A percentile compares a stretch with the other conserved stretches of the same genome.
These are phyloP conservation scores for Puccinia triticina DNA, from an alignment of 1,284 basidiomycete species.

Conservation along the genomic window DNA sequence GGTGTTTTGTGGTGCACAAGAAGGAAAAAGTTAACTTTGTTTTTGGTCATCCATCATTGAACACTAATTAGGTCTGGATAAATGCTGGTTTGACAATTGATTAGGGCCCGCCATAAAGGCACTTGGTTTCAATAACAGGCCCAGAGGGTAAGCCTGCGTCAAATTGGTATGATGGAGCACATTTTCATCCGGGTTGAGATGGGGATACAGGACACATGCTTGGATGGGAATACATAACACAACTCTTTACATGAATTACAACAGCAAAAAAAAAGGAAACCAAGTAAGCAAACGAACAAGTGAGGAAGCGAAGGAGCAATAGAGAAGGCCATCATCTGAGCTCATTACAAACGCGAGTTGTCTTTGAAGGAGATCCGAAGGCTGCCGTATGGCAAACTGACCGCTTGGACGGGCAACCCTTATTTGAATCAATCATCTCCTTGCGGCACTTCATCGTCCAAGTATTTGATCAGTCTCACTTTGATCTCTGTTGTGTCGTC, in stretches of 20 bases:
- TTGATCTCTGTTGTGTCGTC: slow-evolving; percentile 93
- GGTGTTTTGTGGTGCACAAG: too few species aligned
- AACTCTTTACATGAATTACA: background rate
- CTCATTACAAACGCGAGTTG: background rate
- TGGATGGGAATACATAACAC: too few species aligned
- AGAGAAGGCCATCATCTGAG: background rate
- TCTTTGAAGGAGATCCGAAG: background rate
- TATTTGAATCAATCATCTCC: slow-evolving; percentile 59
- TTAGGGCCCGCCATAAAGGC: too few species aligned
- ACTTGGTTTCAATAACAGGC: too few species aligned
- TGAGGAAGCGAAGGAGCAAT: background rate
- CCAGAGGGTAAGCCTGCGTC: too few species aligned
- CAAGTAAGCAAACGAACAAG: background rate
- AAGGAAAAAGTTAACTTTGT: too few species aligned
- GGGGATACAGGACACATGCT: too few species aligned
- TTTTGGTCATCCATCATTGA: too few species aligned
- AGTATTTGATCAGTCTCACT: slow-evolving; percentile 82
- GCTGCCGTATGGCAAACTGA: background rate
- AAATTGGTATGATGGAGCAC: too few species aligned
- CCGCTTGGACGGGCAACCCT: background rate
- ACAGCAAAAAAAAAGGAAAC: background rate
- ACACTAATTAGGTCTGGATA: too few species aligned
- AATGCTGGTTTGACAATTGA: too few species aligned
- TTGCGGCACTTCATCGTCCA: slow-evolving; percentile 79
- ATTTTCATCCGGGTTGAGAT: too few species aligned